Percentiles rank a stretch among this genome's conserved stretches.
Evolutionary conservation across 2,329 filamentous ascomycete species (phyloP).

Genomic region (Ophiostoma sp.): DNA sequence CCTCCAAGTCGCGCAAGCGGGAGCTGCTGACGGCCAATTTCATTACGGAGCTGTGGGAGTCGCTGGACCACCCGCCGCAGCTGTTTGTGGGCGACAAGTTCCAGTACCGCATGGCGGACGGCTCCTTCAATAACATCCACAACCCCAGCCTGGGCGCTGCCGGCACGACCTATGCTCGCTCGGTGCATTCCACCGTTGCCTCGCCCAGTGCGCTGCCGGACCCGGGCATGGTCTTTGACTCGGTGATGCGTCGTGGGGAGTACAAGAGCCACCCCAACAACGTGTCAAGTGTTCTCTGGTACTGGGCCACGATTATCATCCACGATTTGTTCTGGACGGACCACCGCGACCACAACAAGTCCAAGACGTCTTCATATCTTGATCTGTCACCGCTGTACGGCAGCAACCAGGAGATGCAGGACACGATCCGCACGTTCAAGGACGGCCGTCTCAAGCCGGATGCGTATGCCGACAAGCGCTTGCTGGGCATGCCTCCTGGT

Average conservation of each 20-base stretch:
- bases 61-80: conserved; percentile 70
- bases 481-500: conserved; percentile 70
- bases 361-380: conserved; percentile 70
- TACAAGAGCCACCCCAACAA: conserved; percentile 67
- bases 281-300: conserved; percentile 69
- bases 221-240: conserved; percentile 62
- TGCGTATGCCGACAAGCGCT: conserved; percentile 67
- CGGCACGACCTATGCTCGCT: conserved; percentile 66
- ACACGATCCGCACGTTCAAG: conserved; percentile 67
- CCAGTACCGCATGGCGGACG: conserved; percentile 68
- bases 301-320: conserved; percentile 72
- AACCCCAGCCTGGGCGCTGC: conserved; percentile 67
- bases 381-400: conserved; percentile 73
- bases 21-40: conserved; percentile 66
- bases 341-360: conserved; percentile 57
- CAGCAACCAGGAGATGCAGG: conserved; percentile 65
- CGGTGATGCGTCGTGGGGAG: conserved; percentile 56
- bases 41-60: conserved; percentile 68
- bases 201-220: conserved; percentile 68
- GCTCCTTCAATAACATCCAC: conserved; percentile 69
- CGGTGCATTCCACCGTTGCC: conserved; percentile 58
- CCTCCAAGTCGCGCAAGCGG: conserved; percentile 61
- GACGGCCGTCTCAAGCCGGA: conserved; percentile 73
- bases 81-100: conserved; percentile 63
- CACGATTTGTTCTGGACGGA: conserved; percentile 75